Evolutionary conservation across 1,284 basidiomycete genomes (phyloP).

Genomic region (Ustilago nuda): DNA sequence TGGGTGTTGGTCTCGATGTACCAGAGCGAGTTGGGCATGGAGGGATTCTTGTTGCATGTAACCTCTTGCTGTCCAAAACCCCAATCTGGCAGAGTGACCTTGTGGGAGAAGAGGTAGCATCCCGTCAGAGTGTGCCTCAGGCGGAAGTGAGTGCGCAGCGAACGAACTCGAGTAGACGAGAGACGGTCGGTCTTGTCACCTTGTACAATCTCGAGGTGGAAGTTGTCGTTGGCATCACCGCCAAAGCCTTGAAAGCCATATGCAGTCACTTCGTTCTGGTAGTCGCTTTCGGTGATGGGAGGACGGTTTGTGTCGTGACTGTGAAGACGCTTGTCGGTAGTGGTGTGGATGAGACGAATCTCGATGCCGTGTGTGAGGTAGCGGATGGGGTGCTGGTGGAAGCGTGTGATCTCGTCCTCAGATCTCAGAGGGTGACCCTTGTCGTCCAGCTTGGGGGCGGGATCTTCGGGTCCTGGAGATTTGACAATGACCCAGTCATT

Average conservation of each 20-base stretch:
- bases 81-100: conserved; percentile 97
- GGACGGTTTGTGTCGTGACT: conserved; percentile 89
- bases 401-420: conserved; percentile 55
- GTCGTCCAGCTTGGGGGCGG: conserved; percentile 70
- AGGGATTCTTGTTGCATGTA: conserved; percentile 96
- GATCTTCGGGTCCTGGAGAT: conserved; percentile 71
- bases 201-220: conserved; percentile 85
- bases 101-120: conserved; percentile 98
- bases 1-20: conserved; percentile 89
- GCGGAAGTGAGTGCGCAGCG: conserved; percentile 85
- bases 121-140: conserved; percentile 87
- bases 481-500: conserved; percentile 87
- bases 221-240: conserved; percentile 95
- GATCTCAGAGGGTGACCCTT: conserved; percentile 59
- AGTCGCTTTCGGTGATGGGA: conserved; percentile 97
- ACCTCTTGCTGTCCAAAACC: conserved; percentile 97
- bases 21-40: conserved; percentile 90
- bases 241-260: conserved; percentile 88
- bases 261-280: conserved; percentile 96
- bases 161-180: conserved; percentile 76
- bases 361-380: conserved; percentile 78
- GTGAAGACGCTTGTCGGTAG: conserved; percentile 88
- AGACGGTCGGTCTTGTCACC: conserved; percentile 72
- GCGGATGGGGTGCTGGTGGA: conserved; percentile 72
- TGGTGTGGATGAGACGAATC: conserved; percentile 84